Evolutionary conservation across 2,329 filamentous ascomycete species (phyloP).

Genomic region (Trichoderma harzianum): DNA sequence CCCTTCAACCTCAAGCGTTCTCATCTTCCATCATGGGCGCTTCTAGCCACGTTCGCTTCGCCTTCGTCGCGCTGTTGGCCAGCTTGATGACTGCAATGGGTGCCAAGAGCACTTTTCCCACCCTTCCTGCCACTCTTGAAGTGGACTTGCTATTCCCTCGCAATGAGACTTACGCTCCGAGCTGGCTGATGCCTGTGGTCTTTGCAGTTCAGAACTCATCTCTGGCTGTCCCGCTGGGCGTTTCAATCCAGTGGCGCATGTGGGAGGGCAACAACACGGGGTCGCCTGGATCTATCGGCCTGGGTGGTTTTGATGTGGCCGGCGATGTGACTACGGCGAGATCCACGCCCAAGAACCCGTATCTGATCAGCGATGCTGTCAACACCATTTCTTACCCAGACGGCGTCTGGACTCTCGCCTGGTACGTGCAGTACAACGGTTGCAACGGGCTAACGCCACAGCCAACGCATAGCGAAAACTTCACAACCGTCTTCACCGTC

Average conservation of each 20-base stretch:
- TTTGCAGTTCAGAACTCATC: constrained; percentile 10
- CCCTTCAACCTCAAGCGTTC: neutral
- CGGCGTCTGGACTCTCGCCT: neutral
- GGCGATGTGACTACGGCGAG: neutral
- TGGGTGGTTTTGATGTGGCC: neutral
- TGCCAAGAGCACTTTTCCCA: neutral
- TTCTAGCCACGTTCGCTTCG: neutral
- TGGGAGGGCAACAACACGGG: neutral
- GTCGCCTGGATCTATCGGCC: neutral
- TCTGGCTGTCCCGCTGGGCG: neutral
- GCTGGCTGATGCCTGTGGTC: constrained; percentile 1
- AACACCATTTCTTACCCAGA: neutral
- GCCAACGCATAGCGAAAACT: neutral
- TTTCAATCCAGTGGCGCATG: neutral
- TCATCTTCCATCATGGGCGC: neutral
- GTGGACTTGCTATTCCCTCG: constrained; percentile 15
- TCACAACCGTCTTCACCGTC: neutral
- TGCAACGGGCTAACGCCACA: neutral
- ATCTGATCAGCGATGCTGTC: neutral
- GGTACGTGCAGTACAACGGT: neutral
- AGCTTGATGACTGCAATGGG: neutral
- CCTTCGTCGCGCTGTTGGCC: neutral
- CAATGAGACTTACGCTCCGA: constrained; percentile 13
- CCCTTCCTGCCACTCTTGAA: neutral
- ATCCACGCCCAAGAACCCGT: neutral